Evolutionary conservation across 2,329 filamentous ascomycete genomes (phyloP).

Genomic region (Pseudogymnoascus sp.): DNA sequence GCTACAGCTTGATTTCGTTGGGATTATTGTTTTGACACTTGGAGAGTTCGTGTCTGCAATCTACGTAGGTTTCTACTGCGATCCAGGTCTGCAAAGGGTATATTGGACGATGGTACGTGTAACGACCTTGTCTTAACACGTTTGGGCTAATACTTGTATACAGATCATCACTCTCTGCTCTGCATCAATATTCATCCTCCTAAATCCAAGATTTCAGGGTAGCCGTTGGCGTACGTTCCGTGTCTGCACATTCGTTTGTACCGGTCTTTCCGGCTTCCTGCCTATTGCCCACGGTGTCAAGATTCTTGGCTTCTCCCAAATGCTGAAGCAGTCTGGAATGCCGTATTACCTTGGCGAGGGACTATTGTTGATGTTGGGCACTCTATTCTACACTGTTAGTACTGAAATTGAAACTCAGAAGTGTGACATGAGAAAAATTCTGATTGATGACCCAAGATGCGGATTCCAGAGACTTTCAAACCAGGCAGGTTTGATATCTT

Average conservation of each 20-base stretch:
- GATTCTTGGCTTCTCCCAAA: constrained; percentile 15
- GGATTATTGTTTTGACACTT: constrained; percentile 32
- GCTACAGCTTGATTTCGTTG: constrained; percentile 32
- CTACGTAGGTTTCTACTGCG: constrained; percentile 35
- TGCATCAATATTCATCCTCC: constrained; percentile 27
- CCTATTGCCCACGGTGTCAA: constrained; percentile 22
- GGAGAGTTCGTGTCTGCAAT: constrained; percentile 33
- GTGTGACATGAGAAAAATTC: neutral
- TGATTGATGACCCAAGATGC: constrained; percentile 10
- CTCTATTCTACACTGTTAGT: constrained; percentile 12
- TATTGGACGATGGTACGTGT: constrained; percentile 31
- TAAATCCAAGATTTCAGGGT: constrained; percentile 18
- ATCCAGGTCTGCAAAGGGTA: constrained; percentile 24
- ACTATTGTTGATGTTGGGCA: constrained; percentile 12
- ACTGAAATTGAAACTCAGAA: neutral
- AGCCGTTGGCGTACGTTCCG: constrained; percentile 17
- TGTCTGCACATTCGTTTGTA: constrained; percentile 18
- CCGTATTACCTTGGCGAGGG: constrained; percentile 18
- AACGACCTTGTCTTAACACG: neutral
- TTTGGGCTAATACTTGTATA: neutral
- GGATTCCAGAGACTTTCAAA: constrained; percentile 16
- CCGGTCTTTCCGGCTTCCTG: constrained; percentile 21
- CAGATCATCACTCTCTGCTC: constrained; percentile 31
- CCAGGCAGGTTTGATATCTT: constrained; percentile 20
- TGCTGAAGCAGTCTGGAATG: constrained; percentile 15